A percentile compares a stretch with the other conserved stretches of the same genome.
Evolutionary conservation across 495 filamentous ascomycete species (phyloP).

Genomic region (Aspergillus sclerotioniger): DNA sequence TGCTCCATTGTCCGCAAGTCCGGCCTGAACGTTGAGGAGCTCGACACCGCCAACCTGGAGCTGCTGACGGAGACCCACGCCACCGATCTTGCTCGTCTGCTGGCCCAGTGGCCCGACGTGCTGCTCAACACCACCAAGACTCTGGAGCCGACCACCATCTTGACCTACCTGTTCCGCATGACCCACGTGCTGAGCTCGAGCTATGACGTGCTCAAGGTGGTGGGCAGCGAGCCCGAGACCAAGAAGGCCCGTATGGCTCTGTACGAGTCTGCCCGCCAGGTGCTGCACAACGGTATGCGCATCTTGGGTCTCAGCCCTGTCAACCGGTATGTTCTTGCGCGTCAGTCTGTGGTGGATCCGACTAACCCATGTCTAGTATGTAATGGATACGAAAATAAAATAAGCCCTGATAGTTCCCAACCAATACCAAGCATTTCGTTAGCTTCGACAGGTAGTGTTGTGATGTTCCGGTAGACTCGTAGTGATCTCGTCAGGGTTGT

Average conservation of each 20-base stretch:
- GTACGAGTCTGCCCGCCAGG: constrained; percentile 74
- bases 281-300: constrained; percentile 81
- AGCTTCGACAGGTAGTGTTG: neutral
- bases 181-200: constrained; percentile 79
- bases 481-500: too few species aligned
- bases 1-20: constrained; percentile 60
- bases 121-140: constrained; percentile 60
- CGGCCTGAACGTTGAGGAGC: constrained; percentile 38
- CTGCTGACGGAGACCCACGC: constrained; percentile 58
- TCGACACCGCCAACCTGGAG: constrained; percentile 52
- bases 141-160: constrained; percentile 63
- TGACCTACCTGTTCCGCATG: constrained; percentile 86
- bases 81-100: constrained; percentile 55
- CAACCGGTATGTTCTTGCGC: constrained; percentile 50
- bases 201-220: constrained; percentile 78
- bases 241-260: constrained; percentile 79
- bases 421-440: constrained; percentile 9
- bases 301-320: constrained; percentile 78
- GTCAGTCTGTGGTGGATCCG: neutral
- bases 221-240: constrained; percentile 67
- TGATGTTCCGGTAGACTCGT: neutral
- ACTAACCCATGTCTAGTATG: constrained; percentile 8
- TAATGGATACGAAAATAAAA: constrained; percentile 15
- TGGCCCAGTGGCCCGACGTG: constrained; percentile 64
- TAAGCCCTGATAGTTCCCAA: neutral